A percentile compares a stretch with the other conserved stretches of the same genome.
These are phyloP conservation scores for Ambrosia trifida DNA, from an alignment of 129 eudicot genomes.

Conservation along the genomic window DNA sequence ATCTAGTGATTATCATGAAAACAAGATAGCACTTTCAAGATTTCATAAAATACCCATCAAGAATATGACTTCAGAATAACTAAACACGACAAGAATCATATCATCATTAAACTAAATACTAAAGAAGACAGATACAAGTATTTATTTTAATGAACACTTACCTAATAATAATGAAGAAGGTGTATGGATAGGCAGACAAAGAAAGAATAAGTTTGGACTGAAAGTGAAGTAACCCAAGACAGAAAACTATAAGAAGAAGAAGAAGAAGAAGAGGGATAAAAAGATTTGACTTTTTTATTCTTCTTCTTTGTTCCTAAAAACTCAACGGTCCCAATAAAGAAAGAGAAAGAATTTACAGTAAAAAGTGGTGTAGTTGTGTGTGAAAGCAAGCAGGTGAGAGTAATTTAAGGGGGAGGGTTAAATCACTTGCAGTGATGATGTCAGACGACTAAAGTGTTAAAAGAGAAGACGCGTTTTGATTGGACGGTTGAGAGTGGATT, in stretches of 20 bases:
- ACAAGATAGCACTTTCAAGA: background rate
- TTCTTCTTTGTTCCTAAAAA: conserved; percentile 10
- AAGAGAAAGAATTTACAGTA: conserved; percentile 15
- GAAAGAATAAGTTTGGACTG: conserved; percentile 3
- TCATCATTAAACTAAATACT: conserved; percentile 8
- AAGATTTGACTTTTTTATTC: conserved; percentile 20
- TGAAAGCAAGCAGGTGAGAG: conserved; percentile 24
- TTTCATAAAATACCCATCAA: conserved; percentile 14
- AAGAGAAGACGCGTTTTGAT: conserved; percentile 21
- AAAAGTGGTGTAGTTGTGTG: conserved; percentile 25
- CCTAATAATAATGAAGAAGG: conserved; percentile 20
- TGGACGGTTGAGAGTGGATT: conserved; percentile 14
- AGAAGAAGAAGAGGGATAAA: too few species aligned
- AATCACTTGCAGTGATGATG: conserved; percentile 29
- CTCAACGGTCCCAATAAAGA: conserved; percentile 18
- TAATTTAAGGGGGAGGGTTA: conserved; percentile 34
- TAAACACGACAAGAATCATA: conserved; percentile 14
- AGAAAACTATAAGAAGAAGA: conserved; percentile 13
- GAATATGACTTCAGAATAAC: conserved; percentile 2
- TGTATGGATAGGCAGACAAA: conserved; percentile 10
- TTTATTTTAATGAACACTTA: conserved; percentile 27
- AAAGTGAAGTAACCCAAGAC: background rate
- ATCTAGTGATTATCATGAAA: conserved; percentile 1
- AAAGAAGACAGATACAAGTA: background rate
- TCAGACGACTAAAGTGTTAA: background rate